Evolutionary conservation across 2,329 filamentous ascomycete species (phyloP).

Genomic region (Calonectria fujianensis): DNA sequence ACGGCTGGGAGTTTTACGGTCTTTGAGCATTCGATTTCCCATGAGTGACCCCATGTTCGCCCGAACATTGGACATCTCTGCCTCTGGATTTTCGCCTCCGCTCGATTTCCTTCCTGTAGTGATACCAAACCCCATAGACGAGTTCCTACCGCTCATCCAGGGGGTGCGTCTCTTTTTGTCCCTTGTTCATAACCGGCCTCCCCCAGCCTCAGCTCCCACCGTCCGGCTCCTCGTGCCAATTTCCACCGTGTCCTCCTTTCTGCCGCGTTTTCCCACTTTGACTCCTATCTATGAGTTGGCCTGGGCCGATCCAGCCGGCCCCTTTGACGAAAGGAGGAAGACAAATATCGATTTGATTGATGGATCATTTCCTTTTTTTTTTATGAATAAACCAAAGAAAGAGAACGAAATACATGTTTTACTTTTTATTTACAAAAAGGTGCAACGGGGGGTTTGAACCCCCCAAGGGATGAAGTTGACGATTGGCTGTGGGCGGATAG

Average conservation of each 20-base stretch:
- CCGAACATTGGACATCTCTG: conserved; percentile 21
- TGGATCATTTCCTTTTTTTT: conserved; percentile 32
- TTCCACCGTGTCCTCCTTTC: background rate
- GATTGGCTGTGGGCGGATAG: conserved; percentile 22
- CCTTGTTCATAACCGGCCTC: conserved; percentile 26
- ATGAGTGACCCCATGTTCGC: conserved; percentile 17
- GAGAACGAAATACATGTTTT: conserved; percentile 40
- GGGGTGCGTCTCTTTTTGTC: conserved; percentile 46
- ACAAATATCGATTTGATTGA: conserved; percentile 31
- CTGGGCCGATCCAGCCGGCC: conserved; percentile 29
- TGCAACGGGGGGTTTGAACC: conserved; percentile 16
- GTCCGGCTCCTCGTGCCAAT: conserved; percentile 26
- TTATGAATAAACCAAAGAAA: conserved; percentile 43
- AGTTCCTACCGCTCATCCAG: conserved; percentile 45
- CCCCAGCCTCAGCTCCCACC: conserved; percentile 22
- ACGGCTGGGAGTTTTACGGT: conserved; percentile 81
- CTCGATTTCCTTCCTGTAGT: conserved; percentile 57
- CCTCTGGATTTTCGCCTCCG: conserved; percentile 39
- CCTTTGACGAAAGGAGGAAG: conserved; percentile 27
- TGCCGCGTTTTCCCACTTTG: conserved; percentile 10
- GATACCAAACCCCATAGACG: conserved; percentile 58
- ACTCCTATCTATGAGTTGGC: conserved; percentile 3
- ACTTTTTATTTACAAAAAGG: conserved; percentile 32
- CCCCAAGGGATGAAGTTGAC: background rate
- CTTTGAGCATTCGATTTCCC: conserved; percentile 62